Evolutionary conservation across 306 rosid genomes (phyloP), one percentile per base, ranked within the genome.

Genomic region (Ceratonia siliqua): DNA sequence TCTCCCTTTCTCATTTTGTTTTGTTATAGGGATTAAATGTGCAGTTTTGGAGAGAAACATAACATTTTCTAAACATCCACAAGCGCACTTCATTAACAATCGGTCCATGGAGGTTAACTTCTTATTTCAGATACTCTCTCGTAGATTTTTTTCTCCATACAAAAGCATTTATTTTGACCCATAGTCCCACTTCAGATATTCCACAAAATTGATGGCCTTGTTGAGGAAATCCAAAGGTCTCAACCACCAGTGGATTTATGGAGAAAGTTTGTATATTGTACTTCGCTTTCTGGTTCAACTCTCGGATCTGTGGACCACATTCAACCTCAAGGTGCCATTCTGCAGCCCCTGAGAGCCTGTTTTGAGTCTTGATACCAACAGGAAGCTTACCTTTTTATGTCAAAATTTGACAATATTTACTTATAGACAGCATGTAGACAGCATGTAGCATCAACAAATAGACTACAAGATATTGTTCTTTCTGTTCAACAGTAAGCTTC

Each of bases 241-340:
- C 95, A 92, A 80, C 95, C 99, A 27, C 96, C 99, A 17, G 93
- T 94, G 22, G 91, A 92, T 56, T 85, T 90, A 72, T 94, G 99
- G 99, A 85, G 97, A 72, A 92, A 92, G 86, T 92, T 94, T 73
- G 77, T 92, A 79, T 94, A 92, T 80, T 94, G 97, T 75, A 92
- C 95, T 83, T 90, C 96, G 5, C 95, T 94, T 56, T 84, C 81
- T 73, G 96, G 97, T 81, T 80, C 97, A 74, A 68, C 87, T 86
- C 96, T 94, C 45, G 96, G 98, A 54, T 87, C 96, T 21, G 98
- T 92, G 45, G 98, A 94, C 74, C 98, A 94, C 85, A 88, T 94
- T 74, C 89, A 87, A 83, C 96, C 96, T 79, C 89, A 92, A 94
- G 98, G 98, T 94, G 83, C 82, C 72, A 50, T 79, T 77, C 32